Base-by-base conservation (phyloP, 2,329 filamentous ascomycete species). In the Dactylellina drechsleri region DNA sequence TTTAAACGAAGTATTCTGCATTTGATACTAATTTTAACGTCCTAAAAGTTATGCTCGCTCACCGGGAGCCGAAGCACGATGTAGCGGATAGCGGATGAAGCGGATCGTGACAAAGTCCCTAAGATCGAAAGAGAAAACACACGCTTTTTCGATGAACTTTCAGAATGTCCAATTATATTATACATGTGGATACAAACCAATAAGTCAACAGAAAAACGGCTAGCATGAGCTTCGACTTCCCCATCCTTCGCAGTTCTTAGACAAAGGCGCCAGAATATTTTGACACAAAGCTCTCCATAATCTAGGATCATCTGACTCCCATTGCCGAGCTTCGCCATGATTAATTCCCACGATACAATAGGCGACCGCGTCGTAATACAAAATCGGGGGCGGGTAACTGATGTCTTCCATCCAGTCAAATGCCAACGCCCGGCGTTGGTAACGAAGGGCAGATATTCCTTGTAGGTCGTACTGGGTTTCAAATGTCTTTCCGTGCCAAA, bases 401-500 rank as follows among this genome's bases (percentile, higher is more conserved):
- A 36, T 58, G 47, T 74, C 59, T 28, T 49, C 45, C 47, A 74
- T 36, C 70, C 70, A 74, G 28, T 54, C 61, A 7, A 61, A 62
- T 5, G 70, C 70, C 15, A 74, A 45, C 5, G 57, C 45, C 6
- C 61, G 52, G 12, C 65, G 59, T 18, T 53, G 56, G 12, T 65
- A n/a, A 15, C 45, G 45, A 18, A 66, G 49, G 1, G 28, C 45
- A 15, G 47, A 15, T 7, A 43, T 59, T 8, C 40, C 47, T 7
- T 54, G 47, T 4, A 54, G n/a, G 26, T 64, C 31, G n/a, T 68
- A 68, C 60, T 70, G 31, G 15, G 20, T 56, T 56, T 78, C 77
- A 6, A 79, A 64, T 0, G 75, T 73, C 52, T 58, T 64, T 20
- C 77, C 72, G 28, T 80, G 74, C 77, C 79, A 80, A 43, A 79